These are phyloP conservation scores for Scheffersomyces quercinus DNA, from an alignment of 1,139 yeast species.

Conservation along the genomic window DNA sequence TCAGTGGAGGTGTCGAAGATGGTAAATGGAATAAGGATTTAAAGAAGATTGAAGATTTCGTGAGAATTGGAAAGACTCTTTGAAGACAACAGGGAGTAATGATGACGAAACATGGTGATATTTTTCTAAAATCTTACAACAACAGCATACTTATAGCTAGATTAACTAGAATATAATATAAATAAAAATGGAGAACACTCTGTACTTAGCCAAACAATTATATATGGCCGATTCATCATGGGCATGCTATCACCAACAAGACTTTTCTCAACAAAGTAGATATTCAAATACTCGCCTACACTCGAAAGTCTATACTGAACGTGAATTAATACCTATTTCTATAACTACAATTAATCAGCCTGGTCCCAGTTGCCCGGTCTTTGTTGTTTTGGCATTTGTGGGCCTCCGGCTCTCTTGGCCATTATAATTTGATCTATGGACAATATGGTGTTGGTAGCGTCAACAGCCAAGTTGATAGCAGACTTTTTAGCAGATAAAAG, in stretches of 20 bases:
- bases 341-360: constrained; percentile 55
- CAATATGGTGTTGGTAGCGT: constrained; percentile 88
- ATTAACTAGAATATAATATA: background rate
- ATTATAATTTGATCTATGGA: constrained; percentile 90
- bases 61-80: constrained; percentile 42
- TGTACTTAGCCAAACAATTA: too few relatives aligned
- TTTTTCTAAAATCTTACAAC: background rate
- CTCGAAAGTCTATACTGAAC: too few relatives aligned
- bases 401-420: constrained; percentile 98
- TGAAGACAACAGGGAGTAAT: background rate
- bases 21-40: constrained; percentile 66
- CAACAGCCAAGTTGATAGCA: constrained; percentile 92
- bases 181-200: too few relatives aligned
- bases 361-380: constrained; percentile 98
- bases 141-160: too few relatives aligned
- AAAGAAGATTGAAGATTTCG: constrained; percentile 58
- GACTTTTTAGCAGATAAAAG: constrained; percentile 77
- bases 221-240: too few relatives aligned
- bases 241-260: too few relatives aligned
- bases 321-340: too few relatives aligned
- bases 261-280: too few relatives aligned
- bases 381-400: constrained; percentile 83
- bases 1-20: constrained; percentile 89
- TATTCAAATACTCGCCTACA: background rate
- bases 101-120: background rate